Conservation (phyloP, 1,284 basidiomycete species). For the Cutaneotrichosporon mucoides region DNA sequence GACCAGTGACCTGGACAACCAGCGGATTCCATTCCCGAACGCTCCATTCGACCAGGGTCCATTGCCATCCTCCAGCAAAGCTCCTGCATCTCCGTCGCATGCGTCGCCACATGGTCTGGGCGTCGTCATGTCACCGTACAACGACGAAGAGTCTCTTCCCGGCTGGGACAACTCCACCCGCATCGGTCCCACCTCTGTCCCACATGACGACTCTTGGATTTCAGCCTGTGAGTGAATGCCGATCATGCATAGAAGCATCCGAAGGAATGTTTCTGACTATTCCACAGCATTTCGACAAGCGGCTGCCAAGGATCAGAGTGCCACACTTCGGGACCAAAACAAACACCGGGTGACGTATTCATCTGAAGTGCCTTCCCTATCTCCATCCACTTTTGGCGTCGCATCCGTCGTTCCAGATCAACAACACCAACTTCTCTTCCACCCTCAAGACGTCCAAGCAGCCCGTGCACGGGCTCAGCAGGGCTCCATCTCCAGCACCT, state of each 20-base stretch:
- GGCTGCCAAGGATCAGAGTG: conserved; percentile 4
- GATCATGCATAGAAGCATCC: conserved; percentile 1
- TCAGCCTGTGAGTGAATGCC: conserved; percentile 12
- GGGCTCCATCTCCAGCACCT: not conserved
- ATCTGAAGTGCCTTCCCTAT: not conserved
- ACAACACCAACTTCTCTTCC: not conserved
- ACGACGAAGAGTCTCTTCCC: not conserved
- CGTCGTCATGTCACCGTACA: not conserved
- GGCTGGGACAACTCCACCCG: not conserved
- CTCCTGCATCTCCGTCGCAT: not conserved
- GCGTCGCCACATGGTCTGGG: not conserved
- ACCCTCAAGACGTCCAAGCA: not conserved
- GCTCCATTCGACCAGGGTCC: not conserved
- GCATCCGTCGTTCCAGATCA: conserved; percentile 1
- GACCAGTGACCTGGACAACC: not conserved
- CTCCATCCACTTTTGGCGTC: conserved; percentile 16
- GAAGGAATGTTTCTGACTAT: conserved; percentile 10
- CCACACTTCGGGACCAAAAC: conserved; percentile 10
- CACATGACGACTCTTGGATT: conserved; percentile 20
- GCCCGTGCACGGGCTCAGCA: not conserved
- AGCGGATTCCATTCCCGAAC: not conserved
- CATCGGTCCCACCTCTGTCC: not conserved
- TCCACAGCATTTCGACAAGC: conserved; percentile 10
- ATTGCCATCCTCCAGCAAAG: not conserved
- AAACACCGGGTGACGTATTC: conserved; percentile 14